Conservation (phyloP, 2,329 filamentous ascomycete species). For the Cladophialophora bantiana region DNA sequence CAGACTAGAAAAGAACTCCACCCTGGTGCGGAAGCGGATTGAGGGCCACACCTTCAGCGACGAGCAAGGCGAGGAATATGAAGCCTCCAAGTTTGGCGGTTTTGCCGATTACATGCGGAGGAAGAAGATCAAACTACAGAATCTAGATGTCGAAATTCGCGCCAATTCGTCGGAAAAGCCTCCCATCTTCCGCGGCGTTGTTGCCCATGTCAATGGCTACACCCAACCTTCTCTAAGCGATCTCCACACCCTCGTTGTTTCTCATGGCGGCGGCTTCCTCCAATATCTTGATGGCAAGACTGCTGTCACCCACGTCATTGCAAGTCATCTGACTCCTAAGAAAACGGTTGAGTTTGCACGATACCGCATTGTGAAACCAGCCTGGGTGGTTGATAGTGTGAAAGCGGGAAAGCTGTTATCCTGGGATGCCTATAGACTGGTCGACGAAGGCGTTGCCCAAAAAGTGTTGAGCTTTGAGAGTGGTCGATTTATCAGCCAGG, state of each 20-base stretch:
- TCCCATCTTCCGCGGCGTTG: constrained; percentile 86
- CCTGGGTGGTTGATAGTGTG: constrained; percentile 92
- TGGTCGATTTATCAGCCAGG: constrained; percentile 71
- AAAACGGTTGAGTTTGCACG: constrained; percentile 86
- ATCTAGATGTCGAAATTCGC: constrained; percentile 83
- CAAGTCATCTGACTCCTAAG: constrained; percentile 86
- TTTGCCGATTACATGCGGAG: constrained; percentile 91
- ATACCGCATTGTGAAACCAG: constrained; percentile 92
- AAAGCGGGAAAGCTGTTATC: constrained; percentile 79
- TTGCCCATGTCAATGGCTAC: constrained; percentile 92
- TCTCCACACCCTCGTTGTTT: constrained; percentile 85
- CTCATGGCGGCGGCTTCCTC: constrained; percentile 91
- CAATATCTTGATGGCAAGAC: constrained; percentile 97
- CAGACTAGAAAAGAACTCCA: constrained; percentile 65
- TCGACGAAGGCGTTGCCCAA: constrained; percentile 84
- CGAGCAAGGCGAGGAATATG: constrained; percentile 91
- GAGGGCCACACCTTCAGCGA: constrained; percentile 75
- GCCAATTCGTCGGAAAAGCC: constrained; percentile 73
- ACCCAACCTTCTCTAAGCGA: constrained; percentile 92
- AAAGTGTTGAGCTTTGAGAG: constrained; percentile 72
- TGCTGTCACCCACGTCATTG: constrained; percentile 93
- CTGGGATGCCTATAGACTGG: constrained; percentile 83
- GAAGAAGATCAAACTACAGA: constrained; percentile 97
- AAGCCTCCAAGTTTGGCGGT: constrained; percentile 82
- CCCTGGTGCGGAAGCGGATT: constrained; percentile 67